Evolutionary conservation across 176 grass and related monocot species (phyloP).

Genomic region (Melocanna baccifera): DNA sequence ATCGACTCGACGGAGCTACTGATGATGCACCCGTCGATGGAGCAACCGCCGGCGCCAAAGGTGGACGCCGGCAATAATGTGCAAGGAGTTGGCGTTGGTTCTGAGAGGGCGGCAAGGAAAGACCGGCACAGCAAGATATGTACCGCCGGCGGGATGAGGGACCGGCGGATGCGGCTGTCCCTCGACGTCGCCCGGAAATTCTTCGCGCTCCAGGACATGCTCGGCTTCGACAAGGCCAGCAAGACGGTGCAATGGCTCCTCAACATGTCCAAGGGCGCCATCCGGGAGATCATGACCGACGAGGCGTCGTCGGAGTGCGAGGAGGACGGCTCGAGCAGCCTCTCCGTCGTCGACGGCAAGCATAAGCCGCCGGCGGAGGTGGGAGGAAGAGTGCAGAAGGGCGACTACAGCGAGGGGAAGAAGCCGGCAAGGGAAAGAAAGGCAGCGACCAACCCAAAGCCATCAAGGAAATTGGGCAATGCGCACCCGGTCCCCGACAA

Average conservation of each 20-base stretch:
- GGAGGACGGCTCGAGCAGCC: conserved; percentile 62
- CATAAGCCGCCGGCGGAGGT: not conserved
- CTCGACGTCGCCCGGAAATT: conserved; percentile 82
- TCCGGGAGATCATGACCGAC: conserved; percentile 55
- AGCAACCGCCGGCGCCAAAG: not conserved
- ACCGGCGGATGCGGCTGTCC: conserved; percentile 91
- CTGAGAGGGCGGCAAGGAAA: conserved; percentile 50
- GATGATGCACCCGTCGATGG: conserved; percentile 3
- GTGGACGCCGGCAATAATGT: not conserved
- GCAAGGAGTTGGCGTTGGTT: not conserved
- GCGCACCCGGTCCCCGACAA: conserved; percentile 52
- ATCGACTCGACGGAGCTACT: conserved; percentile 25
- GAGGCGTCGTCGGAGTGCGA: conserved; percentile 51
- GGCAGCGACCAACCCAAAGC: conserved; percentile 32
- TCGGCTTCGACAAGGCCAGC: conserved; percentile 95
- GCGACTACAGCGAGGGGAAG: conserved; percentile 36
- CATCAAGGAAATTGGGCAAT: conserved; percentile 30
- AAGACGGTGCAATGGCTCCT: conserved; percentile 98
- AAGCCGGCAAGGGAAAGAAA: conserved; percentile 43
- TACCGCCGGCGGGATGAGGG: conserved; percentile 75
- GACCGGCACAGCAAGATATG: conserved; percentile 92
- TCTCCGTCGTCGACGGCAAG: conserved; percentile 61
- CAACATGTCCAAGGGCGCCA: conserved; percentile 69
- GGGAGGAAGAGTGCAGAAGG: not conserved
- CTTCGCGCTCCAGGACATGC: conserved; percentile 87